A percentile compares a stretch with the other conserved stretches of the same genome.
Evolutionary conservation across 139 green algal genomes (phyloP).

Genomic region (Desmodesmus armatus): DNA sequence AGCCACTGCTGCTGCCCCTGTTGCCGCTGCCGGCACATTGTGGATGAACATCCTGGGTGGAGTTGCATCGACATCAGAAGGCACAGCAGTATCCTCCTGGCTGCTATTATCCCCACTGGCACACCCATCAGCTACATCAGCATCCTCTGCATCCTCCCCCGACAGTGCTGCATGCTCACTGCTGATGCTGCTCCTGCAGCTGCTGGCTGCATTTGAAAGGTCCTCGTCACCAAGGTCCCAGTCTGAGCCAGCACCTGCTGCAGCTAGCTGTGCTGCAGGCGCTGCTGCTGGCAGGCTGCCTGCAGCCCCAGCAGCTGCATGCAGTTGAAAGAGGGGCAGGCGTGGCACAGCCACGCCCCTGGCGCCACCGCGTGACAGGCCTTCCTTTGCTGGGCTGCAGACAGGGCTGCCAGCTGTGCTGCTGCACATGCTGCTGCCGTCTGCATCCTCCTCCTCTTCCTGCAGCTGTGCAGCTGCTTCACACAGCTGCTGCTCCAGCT

Average conservation of each 20-base stretch:
- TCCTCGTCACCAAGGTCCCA: neutral
- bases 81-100: slow-evolving; percentile 16
- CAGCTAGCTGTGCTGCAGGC: neutral
- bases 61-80: too few relatives aligned
- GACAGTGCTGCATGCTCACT: neutral
- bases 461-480: neutral
- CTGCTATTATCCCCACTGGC: neutral
- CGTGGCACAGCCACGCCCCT: neutral
- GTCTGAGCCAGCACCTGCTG: neutral
- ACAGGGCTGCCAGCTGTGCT: neutral
- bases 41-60: slow-evolving; percentile 22
- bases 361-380: neutral
- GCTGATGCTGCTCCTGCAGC: neutral
- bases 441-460: neutral
- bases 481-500: slow-evolving; percentile 19
- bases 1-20: neutral
- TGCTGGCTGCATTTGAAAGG: too few relatives aligned
- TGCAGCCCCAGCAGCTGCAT: too few relatives aligned
- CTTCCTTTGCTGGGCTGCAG: neutral
- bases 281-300: neutral
- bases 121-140: neutral
- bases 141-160: neutral
- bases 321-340: too few relatives aligned
- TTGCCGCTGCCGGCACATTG: neutral
- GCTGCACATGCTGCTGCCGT: slow-evolving; percentile 29